These are phyloP conservation scores for Moelleriella libera DNA, from an alignment of 2,329 filamentous ascomycete genomes.

Conservation along the genomic window DNA sequence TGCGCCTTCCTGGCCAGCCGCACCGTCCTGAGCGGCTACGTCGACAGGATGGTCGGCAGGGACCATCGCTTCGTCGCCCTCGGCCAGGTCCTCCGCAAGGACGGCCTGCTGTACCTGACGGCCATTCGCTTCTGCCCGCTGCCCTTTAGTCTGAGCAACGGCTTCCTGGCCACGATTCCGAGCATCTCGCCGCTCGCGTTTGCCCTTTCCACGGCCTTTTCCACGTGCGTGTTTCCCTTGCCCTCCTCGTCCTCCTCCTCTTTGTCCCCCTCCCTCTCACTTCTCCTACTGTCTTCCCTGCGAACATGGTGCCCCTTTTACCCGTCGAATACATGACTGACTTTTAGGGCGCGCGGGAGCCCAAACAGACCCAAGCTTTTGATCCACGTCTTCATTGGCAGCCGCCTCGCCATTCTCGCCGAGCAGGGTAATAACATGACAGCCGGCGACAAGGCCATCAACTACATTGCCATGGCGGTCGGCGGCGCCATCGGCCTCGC, in stretches of 20 bases:
- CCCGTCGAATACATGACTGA: no score
- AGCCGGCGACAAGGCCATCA: slow-evolving; percentile 60
- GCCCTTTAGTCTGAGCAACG: slow-evolving; percentile 87
- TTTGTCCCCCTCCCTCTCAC: not conserved
- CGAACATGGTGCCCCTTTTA: not conserved
- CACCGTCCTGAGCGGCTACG: slow-evolving; percentile 64
- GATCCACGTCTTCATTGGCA: slow-evolving; percentile 86
- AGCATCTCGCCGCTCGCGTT: slow-evolving; percentile 68
- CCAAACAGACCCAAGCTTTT: slow-evolving; percentile 61
- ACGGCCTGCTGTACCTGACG: slow-evolving; percentile 76
- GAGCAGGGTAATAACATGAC: slow-evolving; percentile 77
- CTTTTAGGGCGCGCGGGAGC: no score
- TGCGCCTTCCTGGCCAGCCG: slow-evolving; percentile 69
- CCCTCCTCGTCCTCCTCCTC: not conserved
- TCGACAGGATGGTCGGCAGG: slow-evolving; percentile 63
- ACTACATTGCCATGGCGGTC: slow-evolving; percentile 67
- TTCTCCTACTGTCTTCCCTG: not conserved
- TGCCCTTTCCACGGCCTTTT: slow-evolving; percentile 66
- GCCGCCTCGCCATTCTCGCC: slow-evolving; percentile 67
- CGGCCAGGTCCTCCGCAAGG: slow-evolving; percentile 73
- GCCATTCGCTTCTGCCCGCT: slow-evolving; percentile 89
- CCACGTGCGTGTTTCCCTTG: slow-evolving; percentile 29
- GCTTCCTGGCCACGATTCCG: slow-evolving; percentile 85
- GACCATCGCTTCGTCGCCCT: slow-evolving; percentile 85
- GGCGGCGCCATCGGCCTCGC: slow-evolving; percentile 56